Evolutionary conservation across 2,329 filamentous ascomycete genomes (phyloP), one percentile per base, ranked within the genome.

Genomic region (Xylogone sp.): DNA sequence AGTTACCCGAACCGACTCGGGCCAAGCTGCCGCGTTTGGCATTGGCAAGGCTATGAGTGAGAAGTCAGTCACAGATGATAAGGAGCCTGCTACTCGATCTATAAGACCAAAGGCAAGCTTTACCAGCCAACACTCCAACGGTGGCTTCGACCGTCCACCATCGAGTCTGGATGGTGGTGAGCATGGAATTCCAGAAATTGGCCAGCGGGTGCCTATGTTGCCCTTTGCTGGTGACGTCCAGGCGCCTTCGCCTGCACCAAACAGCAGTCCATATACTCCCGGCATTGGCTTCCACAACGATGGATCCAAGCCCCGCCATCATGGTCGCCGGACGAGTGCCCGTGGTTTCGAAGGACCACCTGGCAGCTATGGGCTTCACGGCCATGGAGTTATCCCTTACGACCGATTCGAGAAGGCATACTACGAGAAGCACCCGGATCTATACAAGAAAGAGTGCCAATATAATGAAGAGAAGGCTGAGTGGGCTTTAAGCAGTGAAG

Each of bases 211-310:
- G 39, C 94, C 94, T 46, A 94, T 99, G 89, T 87, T 94, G 66
- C 88, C 86, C 49, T 83, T 94, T 67, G 89, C 94, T 43, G 94
- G 94, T 55, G 93, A 97, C 67, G 94, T 97, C 9, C 94, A 99
- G 72, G 94, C 94, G 13, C 94, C 94, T 2, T 94, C 92, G 2
- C 91, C 92, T 1, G 81, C 84, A 2, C 86, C 85, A 8, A 60
- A 59, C 45, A 42, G 55, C 6, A 56, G 58, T 21, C 59, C 57
- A 19, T 64, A 57, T 47, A 46, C 56, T 18, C 51, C 58, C 24
- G 65, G 65, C 10, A 69, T 79, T 62, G 77, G 76, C 29, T 81
- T 78, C 64, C 77, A 75, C 64, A 75, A 76, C 52, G 76, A 82
- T 57, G 75, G 74, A 34, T 64, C 65, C 55, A 57, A 69, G 59